These are phyloP conservation scores for Martiniozyma abietophila DNA, from an alignment of 805 yeast species.

Conservation along the genomic window DNA sequence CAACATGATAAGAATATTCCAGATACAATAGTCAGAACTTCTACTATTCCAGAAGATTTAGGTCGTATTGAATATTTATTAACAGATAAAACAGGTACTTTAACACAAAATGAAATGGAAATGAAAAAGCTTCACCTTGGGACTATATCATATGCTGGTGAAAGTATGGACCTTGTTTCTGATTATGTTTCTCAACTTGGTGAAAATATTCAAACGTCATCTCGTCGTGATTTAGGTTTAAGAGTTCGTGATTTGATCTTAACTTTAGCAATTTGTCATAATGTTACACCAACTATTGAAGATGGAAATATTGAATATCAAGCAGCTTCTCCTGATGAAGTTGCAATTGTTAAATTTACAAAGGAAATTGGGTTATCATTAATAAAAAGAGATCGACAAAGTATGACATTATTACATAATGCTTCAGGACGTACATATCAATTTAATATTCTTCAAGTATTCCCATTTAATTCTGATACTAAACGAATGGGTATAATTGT, in stretches of 20 bases:
- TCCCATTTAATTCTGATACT: conserved; percentile 93
- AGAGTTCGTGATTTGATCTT: conserved; percentile 73
- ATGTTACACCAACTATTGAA: conserved; percentile 88
- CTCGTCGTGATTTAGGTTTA: conserved; percentile 61
- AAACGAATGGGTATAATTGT: conserved; percentile 94
- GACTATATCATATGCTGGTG: conserved; percentile 84
- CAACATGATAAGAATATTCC: conserved; percentile 78
- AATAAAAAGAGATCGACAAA: conserved; percentile 71
- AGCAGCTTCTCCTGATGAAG: conserved; percentile 98
- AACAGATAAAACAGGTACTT: conserved; percentile 94
- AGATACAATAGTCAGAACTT: conserved; percentile 88
- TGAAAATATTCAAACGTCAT: conserved; percentile 18
- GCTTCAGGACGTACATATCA: conserved; percentile 40
- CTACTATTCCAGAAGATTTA: conserved; percentile 95
- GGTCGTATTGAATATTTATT: conserved; percentile 91
- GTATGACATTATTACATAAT: conserved; percentile 59
- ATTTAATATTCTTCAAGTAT: conserved; percentile 68
- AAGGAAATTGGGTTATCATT: conserved; percentile 77
- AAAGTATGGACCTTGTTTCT: conserved; percentile 80
- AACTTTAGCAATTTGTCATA: conserved; percentile 91
- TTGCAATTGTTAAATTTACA: conserved; percentile 91
- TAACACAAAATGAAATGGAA: conserved; percentile 98
- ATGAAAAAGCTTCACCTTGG: conserved; percentile 89
- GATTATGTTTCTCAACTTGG: conserved; percentile 42
- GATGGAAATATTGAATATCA: conserved; percentile 70